phyloP scores from a whole-genome alignment of 257 asterid species.

The Leonotis leonurus region DNA sequence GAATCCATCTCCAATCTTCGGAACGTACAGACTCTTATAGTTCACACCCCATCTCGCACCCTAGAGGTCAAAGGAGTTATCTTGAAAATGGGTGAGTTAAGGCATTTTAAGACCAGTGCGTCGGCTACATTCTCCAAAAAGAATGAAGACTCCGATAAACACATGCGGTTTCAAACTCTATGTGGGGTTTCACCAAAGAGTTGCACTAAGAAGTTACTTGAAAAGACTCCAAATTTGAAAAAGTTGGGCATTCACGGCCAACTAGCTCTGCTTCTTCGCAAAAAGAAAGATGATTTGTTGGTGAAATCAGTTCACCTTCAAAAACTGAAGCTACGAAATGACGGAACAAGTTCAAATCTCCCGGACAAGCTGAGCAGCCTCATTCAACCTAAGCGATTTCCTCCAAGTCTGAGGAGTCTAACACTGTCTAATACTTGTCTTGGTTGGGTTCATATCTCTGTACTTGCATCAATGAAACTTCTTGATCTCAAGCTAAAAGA shows the following conservation, averaged over 20 bases:
- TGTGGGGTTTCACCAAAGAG: constrained; percentile 31
- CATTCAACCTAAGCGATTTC: not conserved
- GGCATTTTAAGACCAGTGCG: not conserved
- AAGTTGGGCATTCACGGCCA: constrained; percentile 32
- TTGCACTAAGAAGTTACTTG: constrained; percentile 21
- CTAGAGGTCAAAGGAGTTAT: constrained; percentile 23
- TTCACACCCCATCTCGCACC: not conserved
- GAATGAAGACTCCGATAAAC: too few species aligned
- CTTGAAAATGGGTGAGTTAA: constrained; percentile 25
- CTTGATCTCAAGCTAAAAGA: constrained; percentile 23
- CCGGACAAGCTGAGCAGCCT: not conserved
- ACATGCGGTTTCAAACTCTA: constrained; percentile 22
- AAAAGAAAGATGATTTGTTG: constrained; percentile 19
- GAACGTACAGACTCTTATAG: constrained; percentile 31
- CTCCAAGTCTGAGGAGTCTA: constrained; percentile 5
- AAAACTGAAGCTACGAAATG: constrained; percentile 32
- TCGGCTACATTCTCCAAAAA: not conserved
- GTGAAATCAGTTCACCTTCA: constrained; percentile 17
- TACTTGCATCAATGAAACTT: constrained; percentile 11
- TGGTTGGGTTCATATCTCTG: constrained; percentile 16
- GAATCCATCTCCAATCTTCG: not conserved
- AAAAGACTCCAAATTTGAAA: constrained; percentile 21
- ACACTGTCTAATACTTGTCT: constrained; percentile 15
- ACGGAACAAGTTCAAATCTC: too few species aligned
- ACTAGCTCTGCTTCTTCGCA: constrained; percentile 7